Conservation (phyloP, 2,329 filamentous ascomycete species). For the Neoscytalidium dimidiatum region DNA sequence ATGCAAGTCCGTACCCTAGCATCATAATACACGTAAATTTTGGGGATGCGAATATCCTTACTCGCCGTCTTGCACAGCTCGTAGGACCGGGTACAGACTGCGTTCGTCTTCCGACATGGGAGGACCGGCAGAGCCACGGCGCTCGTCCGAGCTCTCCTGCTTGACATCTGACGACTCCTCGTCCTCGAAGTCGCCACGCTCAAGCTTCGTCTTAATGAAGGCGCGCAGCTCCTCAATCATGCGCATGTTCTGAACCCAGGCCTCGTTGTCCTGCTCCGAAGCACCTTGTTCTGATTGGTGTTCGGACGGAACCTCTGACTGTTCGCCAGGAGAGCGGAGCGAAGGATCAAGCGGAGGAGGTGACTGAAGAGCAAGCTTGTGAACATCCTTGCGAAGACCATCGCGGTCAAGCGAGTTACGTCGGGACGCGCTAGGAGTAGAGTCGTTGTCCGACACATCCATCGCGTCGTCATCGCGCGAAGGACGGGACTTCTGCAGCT, state of each 20-base stretch:
- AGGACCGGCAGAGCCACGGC: conserved; percentile 27
- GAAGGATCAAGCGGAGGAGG: conserved; percentile 41
- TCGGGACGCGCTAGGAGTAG: conserved; percentile 34
- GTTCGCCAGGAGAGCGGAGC: conserved; percentile 40
- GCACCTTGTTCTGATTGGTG: conserved; percentile 24
- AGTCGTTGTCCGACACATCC: conserved; percentile 42
- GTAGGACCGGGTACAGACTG: conserved; percentile 43
- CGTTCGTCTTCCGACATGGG: conserved; percentile 39
- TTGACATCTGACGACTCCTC: conserved; percentile 30
- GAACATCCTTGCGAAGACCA: conserved; percentile 38
- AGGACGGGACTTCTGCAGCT: conserved; percentile 53
- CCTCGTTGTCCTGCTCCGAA: conserved; percentile 40
- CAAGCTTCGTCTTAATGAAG: conserved; percentile 58
- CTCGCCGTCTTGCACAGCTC: conserved; percentile 42
- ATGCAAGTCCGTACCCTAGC: conserved; percentile 11
- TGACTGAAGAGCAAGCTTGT: conserved; percentile 41
- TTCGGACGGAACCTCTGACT: conserved; percentile 35
- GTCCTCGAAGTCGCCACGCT: conserved; percentile 53
- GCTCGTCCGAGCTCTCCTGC: conserved; percentile 25
- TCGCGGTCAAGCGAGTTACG: conserved; percentile 36
- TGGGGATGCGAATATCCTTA: conserved; percentile 23
- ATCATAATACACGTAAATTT: conserved; percentile 13
- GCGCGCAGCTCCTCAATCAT: conserved; percentile 61
- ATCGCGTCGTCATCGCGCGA: conserved; percentile 35
- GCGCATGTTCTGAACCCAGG: conserved; percentile 66